Conservation (phyloP, 352 stramenopile species). For the Phytophthora parvispora region DNA sequence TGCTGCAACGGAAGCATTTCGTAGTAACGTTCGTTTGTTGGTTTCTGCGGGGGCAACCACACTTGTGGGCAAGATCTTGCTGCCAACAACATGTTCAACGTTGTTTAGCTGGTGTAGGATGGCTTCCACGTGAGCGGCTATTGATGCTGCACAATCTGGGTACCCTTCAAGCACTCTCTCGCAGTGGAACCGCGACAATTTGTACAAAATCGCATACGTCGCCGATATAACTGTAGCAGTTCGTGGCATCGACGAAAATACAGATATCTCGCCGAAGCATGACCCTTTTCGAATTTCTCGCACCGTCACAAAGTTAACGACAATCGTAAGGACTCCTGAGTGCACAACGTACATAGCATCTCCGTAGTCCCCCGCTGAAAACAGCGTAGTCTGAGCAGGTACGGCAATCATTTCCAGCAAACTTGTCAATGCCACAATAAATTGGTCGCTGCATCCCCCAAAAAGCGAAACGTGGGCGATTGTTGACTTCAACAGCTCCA, state of each 20-base stretch:
- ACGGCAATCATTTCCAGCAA: slow-evolving; percentile 64
- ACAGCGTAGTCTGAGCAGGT: slow-evolving; percentile 60
- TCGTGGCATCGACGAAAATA: slow-evolving; percentile 61
- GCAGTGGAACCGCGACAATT: slow-evolving; percentile 60
- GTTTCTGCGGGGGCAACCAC: neutral
- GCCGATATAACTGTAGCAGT: slow-evolving; percentile 60
- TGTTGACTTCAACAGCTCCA: slow-evolving; percentile 63
- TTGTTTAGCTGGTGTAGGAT: slow-evolving; percentile 9
- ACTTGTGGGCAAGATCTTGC: neutral
- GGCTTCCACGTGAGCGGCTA: slow-evolving; percentile 20
- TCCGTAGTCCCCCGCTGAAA: slow-evolving; percentile 55
- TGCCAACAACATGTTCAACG: neutral
- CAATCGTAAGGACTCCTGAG: slow-evolving; percentile 63
- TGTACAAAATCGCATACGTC: slow-evolving; percentile 72
- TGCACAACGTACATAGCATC: slow-evolving; percentile 81
- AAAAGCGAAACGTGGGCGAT: slow-evolving; percentile 64
- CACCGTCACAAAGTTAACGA: slow-evolving; percentile 58
- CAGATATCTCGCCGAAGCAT: slow-evolving; percentile 73
- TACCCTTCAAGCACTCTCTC: slow-evolving; percentile 60
- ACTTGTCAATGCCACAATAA: slow-evolving; percentile 64
- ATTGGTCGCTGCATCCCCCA: slow-evolving; percentile 52
- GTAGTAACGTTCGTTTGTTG: neutral
- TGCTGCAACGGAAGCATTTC: slow-evolving; percentile 3
- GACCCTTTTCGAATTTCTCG: slow-evolving; percentile 69
- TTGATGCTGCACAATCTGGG: slow-evolving; percentile 37